Base-by-base conservation (phyloP, 306 rosid species). In the Mimosa bimucronata region DNA sequence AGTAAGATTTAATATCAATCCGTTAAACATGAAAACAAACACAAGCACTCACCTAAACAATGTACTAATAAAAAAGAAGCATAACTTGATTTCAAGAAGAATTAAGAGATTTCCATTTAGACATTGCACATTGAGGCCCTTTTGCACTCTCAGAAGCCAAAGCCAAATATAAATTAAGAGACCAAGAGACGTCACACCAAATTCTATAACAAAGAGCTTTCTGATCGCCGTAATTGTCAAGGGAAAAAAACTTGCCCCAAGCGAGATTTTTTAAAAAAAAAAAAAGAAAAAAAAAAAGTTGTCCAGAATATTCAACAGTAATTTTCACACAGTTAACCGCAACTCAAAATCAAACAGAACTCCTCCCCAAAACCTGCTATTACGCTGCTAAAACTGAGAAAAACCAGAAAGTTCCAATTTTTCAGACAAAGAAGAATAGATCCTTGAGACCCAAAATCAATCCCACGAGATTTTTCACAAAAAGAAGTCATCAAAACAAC, bases 361-460 rank as follows among this genome's bases (percentile, higher is more conserved):
- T 18, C 7, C 61, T 50, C 68, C 28, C 25, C 76, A 11, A 68
- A 42, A 23, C 42, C 13, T 64, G 65, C 44, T 66, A 38, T 40
- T 12, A 77, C 38, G 45, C 38, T 1, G 62, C 71, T 21, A 18
- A 45, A 68, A 31, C 60, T 25, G 60, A 40, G 75, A 19, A 67
- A 6, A 71, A 76, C 11, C 6, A 40, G 58, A 80, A 86, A 79
- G 66, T 46, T 25, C 10, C n/a, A n/a, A 21, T 38, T 3, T 25
- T 68, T 15, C 31, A 48, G 7, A 79, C 55, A 50, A 66, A 78
- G 2, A 83, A 26, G 21, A 2, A 60, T 0, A 79, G 16, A 29
- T 26, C 57, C 60, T 5, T 26, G 4, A 65, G 38, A 28, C 69
- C 73, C 62, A 42, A 31, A 26, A 42, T 16, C 29, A 31, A 68